Base-by-base conservation (phyloP, 2,329 filamentous ascomycete species). In the Taxawa tesnikishii region DNA sequence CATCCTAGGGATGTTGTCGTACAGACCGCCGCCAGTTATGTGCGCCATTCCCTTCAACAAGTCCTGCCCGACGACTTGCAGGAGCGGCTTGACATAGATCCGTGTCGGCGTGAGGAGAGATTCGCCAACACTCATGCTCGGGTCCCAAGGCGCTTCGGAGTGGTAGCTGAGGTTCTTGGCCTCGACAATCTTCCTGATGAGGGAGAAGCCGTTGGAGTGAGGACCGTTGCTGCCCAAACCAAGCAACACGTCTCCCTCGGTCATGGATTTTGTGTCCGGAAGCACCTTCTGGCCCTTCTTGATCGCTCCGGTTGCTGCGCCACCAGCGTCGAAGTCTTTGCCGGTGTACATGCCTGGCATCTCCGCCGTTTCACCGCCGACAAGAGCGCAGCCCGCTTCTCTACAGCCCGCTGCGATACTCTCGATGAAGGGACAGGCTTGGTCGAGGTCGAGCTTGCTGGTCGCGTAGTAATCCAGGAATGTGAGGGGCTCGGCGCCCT, bases 381-480 rank as follows among this genome's bases (percentile, higher is more conserved):
- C 82, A 3, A 98, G 70, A 11, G 87, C 87, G 50, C 88, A 94
- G 27, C 79, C 79, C 1, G 88, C 75, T 49, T 85, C 73, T 38
- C 75, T 74, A 60, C 90, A 98, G 29, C 90, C 90, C 17, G 78
- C 70, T 3, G 87, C 85, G 3, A 98, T 85, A 41, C 90, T 87
- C 49, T 84, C 74, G 25, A 98, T 82, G 51, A 98, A 96, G n/a
- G 75, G 70, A 8, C 81, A 77, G 0, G 85, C 84, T 4, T 75
- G 75, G 23, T 75, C 66, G 6, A 88, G 73, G 44, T 92, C 75
- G 14, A 98, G 73, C 55, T 79, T 80, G 56, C 83, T 85, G 68
- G 87, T 94, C 39, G 85, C 88, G 60, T 92, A 94, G 70, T 93
- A 96, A 64, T 98, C 90, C 40, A 96, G 76, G 70, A 98, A 96